These are phyloP conservation scores for Neoboletus magnificus DNA, from an alignment of 768 basidiomycete species.

Conservation along the genomic window DNA sequence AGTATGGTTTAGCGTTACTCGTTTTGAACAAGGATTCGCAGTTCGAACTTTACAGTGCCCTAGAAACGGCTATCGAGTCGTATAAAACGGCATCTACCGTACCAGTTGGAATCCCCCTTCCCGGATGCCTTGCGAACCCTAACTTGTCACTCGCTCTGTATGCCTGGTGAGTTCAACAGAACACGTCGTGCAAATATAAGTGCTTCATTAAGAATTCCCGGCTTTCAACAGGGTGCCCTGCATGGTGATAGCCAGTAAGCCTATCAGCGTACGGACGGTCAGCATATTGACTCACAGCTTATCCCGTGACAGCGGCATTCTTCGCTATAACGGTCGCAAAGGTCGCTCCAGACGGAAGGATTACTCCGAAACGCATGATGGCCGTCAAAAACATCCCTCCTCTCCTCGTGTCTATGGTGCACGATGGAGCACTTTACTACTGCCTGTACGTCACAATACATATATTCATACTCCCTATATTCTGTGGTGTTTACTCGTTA, in stretches of 20 bases:
- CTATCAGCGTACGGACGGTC: too few relatives aligned
- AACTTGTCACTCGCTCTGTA: not conserved
- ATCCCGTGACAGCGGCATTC: too few relatives aligned
- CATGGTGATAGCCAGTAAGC: constrained; percentile 4
- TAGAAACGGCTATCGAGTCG: not conserved
- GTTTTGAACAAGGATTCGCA: not conserved
- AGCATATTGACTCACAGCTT: not conserved
- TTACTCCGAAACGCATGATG: not conserved
- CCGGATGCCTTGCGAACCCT: not conserved
- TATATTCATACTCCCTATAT: not conserved
- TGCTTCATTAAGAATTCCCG: not conserved
- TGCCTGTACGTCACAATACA: not conserved
- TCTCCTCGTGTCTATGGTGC: too few relatives aligned
- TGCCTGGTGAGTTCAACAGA: not conserved
- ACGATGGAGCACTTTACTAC: too few relatives aligned
- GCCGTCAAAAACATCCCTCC: too few relatives aligned
- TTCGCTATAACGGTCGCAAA: too few relatives aligned
- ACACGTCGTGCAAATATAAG: not conserved
- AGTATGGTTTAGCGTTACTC: not conserved
- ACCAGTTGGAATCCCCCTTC: not conserved
- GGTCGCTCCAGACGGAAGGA: not conserved
- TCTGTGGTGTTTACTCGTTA: not conserved
- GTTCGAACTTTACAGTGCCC: not conserved
- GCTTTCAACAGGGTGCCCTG: not conserved
- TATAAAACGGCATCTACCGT: not conserved